Evolutionary conservation across 108 stramenopile species (phyloP).

Genomic region (Skeletonema grethae): DNA sequence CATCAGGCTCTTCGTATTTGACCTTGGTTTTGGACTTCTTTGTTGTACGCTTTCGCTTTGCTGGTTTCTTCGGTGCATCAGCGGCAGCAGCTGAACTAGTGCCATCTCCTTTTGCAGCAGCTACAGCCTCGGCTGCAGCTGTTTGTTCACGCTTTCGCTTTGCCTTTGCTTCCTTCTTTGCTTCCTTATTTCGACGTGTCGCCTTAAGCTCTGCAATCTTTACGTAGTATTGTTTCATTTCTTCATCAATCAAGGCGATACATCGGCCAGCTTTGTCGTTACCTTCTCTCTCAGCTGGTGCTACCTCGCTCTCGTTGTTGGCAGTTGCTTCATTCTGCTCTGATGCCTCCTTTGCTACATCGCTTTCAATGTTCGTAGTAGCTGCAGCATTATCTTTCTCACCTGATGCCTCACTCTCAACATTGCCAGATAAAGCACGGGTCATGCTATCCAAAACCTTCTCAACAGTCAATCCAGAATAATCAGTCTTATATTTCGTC

Average conservation of each 20-base stretch:
- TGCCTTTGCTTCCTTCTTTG: background rate
- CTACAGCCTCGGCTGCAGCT: background rate
- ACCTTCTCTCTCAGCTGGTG: background rate
- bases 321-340: background rate
- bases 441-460: slow-evolving; percentile 11
- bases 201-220: slow-evolving; percentile 15
- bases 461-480: slow-evolving; percentile 2
- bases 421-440: background rate
- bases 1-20: slow-evolving; percentile 7
- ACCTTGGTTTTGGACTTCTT: background rate
- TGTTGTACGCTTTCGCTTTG: background rate
- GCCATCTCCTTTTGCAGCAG: background rate
- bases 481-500: slow-evolving; percentile 11
- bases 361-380: background rate
- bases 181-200: background rate
- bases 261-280: background rate
- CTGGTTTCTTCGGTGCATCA: background rate
- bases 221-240: slow-evolving; percentile 21
- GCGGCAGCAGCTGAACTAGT: background rate
- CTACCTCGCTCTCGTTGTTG: background rate
- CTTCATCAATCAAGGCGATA: slow-evolving; percentile 11
- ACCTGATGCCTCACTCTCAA: background rate
- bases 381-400: background rate
- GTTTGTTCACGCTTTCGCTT: slow-evolving; percentile 5
- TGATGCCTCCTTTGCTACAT: background rate